Percentiles rank a stretch among this genome's conserved stretches.
These are phyloP conservation scores for Pyronema omphalodes DNA, from an alignment of 495 filamentous ascomycete species.

Conservation along the genomic window DNA sequence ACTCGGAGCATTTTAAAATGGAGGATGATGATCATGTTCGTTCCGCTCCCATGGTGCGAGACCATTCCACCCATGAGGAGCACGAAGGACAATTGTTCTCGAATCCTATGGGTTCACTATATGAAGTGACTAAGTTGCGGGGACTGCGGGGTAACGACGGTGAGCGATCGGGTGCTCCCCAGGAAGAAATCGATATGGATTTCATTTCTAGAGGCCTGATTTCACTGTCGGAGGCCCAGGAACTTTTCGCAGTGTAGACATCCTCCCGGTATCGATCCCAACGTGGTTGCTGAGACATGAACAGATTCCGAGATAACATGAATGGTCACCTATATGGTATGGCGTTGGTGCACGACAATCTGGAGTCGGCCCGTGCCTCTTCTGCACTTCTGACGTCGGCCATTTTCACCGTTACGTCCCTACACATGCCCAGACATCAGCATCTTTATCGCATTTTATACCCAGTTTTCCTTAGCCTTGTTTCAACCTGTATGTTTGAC, in stretches of 20 bases:
- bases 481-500: constrained; percentile 26
- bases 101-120: constrained; percentile 41
- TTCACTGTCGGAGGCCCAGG: constrained; percentile 22
- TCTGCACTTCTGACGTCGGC: constrained; percentile 25
- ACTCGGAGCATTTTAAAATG: not conserved
- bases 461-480: constrained; percentile 24
- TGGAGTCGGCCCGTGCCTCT: constrained; percentile 25
- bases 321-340: constrained; percentile 38
- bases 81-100: constrained; percentile 32
- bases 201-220: constrained; percentile 25
- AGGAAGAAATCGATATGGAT: constrained; percentile 31
- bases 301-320: constrained; percentile 23
- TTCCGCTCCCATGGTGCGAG: constrained; percentile 28
- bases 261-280: not conserved
- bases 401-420: constrained; percentile 27
- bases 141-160: constrained; percentile 31
- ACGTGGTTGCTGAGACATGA: not conserved
- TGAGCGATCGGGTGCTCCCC: constrained; percentile 24
- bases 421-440: constrained; percentile 25
- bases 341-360: constrained; percentile 29
- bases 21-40: constrained; percentile 10
- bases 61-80: constrained; percentile 29
- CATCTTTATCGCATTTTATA: constrained; percentile 28
- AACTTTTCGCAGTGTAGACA: constrained; percentile 22
- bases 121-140: constrained; percentile 40